Base-by-base conservation (phyloP, 1,284 basidiomycete genomes). In the Hemileia vastatrix region DNA sequence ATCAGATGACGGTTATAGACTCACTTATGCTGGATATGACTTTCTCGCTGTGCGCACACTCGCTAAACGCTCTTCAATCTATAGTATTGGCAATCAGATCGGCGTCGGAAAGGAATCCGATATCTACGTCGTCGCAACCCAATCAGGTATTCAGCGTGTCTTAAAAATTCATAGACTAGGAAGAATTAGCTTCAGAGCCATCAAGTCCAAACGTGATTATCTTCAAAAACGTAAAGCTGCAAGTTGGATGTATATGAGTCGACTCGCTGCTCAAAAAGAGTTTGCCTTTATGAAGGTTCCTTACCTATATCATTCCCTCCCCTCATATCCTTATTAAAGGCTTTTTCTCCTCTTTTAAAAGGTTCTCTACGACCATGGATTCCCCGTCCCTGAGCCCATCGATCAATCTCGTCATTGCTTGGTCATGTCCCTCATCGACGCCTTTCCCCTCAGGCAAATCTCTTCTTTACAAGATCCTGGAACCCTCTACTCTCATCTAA, bases 161-260 rank as follows among this genome's bases (percentile, higher is more conserved):
- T 78, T 97, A 64, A 98, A 96, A 77, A 80, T 97, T 45, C 47
- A 24, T 72, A 93, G 94, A 50, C 82, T 99, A 33, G 94, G 94
- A 24, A 86, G 94, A 47, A 86, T 97, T 71, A 96, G 92, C 0
- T 99, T 99, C 79, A 85, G 94, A 56, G 86, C 90, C 0, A 93
- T 99, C 79, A 99, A 98, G 78, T 83, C 87, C 70, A 98, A 98
- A 76, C 82, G 94, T 67, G 95, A 99, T 76, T 99, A 98, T 77
- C 81, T 98, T 68, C 90, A 92, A 31, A 95, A 94, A 76, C 83
- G 94, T 43, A 91, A 91, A 77, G 90, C 87, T 36, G 93, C 93
- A 0, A 94, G 90, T 31, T 99, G 94, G 94, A 96, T 98, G 93
- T 98, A 96, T 78, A 92, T 99, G 90, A 94, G 90, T 57, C 84